Percentiles rank a stretch among this genome's conserved stretches.
Conservation (phyloP, 2,329 filamentous ascomycete species). For the Aspergillus niger region DNA sequence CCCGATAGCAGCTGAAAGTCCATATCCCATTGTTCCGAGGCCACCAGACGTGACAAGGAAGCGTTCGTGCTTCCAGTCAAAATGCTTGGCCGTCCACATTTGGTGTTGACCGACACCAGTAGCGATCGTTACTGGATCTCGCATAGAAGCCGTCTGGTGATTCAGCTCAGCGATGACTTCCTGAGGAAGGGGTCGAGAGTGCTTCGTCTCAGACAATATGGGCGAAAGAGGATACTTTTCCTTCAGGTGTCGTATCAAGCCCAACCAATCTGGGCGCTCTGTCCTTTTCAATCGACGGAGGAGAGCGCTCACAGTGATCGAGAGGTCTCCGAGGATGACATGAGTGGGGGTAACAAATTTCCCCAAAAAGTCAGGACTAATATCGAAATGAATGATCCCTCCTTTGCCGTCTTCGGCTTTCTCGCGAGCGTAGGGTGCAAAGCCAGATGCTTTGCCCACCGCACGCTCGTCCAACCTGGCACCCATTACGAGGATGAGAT, state of each 20-base stretch:
- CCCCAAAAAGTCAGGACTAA: slow-evolving; percentile 98
- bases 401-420: slow-evolving; percentile 79
- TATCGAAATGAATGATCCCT: slow-evolving; percentile 93
- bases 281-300: slow-evolving; percentile 68
- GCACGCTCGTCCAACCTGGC: slow-evolving; percentile 93
- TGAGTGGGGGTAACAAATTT: slow-evolving; percentile 94
- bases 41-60: slow-evolving; percentile 93
- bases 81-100: slow-evolving; percentile 96
- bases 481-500: slow-evolving; percentile 88
- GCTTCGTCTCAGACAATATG: neutral
- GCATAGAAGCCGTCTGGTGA: slow-evolving; percentile 71
- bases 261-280: slow-evolving; percentile 78
- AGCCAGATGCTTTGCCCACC: slow-evolving; percentile 73
- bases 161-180: slow-evolving; percentile 83
- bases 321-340: slow-evolving; percentile 88
- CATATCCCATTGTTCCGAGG: slow-evolving; percentile 91
- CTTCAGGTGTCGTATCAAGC: slow-evolving; percentile 85
- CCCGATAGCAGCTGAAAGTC: slow-evolving; percentile 90
- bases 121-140: slow-evolving; percentile 78
- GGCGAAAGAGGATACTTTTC: slow-evolving; percentile 76
- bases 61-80: slow-evolving; percentile 84
- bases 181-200: slow-evolving; percentile 59
- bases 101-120: slow-evolving; percentile 96
- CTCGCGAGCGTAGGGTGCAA: slow-evolving; percentile 78
- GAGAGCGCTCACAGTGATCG: slow-evolving; percentile 69